Conservation (phyloP, 805 yeast species). For the Candida suzukii region DNA sequence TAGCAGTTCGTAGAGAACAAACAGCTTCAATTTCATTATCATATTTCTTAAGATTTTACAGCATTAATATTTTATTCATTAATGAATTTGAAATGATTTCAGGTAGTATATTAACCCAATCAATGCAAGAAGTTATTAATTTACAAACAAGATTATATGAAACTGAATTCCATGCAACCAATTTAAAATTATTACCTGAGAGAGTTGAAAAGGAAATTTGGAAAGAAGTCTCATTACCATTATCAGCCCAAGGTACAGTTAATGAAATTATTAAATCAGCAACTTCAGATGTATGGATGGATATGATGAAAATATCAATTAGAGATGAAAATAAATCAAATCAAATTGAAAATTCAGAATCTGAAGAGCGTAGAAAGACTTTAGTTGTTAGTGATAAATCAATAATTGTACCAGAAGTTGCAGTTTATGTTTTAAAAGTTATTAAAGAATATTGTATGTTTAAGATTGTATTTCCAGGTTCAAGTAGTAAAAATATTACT, state of each 20-base stretch:
- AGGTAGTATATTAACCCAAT: slow-evolving; percentile 52
- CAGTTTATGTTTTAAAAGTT: slow-evolving; percentile 29
- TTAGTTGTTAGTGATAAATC: slow-evolving; percentile 44
- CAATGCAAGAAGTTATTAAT: slow-evolving; percentile 61
- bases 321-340: slow-evolving; percentile 9
- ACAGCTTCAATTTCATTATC: slow-evolving; percentile 49
- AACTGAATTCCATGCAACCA: slow-evolving; percentile 45
- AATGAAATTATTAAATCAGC: slow-evolving; percentile 45
- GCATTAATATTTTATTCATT: slow-evolving; percentile 61
- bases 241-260: slow-evolving; percentile 39
- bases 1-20: slow-evolving; percentile 70
- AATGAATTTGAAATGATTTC: slow-evolving; percentile 79
- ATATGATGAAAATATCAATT: slow-evolving; percentile 19
- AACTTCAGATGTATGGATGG: slow-evolving; percentile 41
- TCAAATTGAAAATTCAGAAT: neutral
- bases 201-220: slow-evolving; percentile 66
- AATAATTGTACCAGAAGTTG: slow-evolving; percentile 50
- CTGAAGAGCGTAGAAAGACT: slow-evolving; percentile 22
- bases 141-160: slow-evolving; percentile 59
- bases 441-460: slow-evolving; percentile 51
- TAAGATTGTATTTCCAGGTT: slow-evolving; percentile 47
- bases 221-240: slow-evolving; percentile 62
- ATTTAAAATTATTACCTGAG: slow-evolving; percentile 37
- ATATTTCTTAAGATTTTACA: slow-evolving; percentile 61
- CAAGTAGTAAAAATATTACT: slow-evolving; percentile 35